Base-by-base conservation (phyloP, 164 flowering plant species). In the Stephania japonica region DNA sequence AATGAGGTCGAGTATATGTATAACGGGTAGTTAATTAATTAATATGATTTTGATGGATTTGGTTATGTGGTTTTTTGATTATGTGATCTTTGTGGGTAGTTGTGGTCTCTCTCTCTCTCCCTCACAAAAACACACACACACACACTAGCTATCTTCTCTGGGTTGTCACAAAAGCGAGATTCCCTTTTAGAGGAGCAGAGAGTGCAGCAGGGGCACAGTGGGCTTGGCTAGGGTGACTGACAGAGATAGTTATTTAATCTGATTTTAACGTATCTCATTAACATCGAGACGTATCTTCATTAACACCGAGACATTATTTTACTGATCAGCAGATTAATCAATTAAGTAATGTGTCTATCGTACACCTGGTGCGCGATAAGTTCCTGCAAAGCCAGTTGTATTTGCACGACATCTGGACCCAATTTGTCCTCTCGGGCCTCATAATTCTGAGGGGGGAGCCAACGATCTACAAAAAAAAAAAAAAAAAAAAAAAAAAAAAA, bases 351-450 rank as follows among this genome's bases (percentile, higher is more conserved):
- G 3, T 32, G 38, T 32, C 38, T 32, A 47, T 2, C 9, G 53
- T 56, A 56, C 63, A 23, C 63, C 63, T 18, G 63, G 63, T 56
- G 63, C 63, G 63, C n/a, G 63, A 56, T 56, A 47, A 47, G 53
- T 47, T 47, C 12, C 53, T 47, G 53, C 53, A 47, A 32, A 4
- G 53, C 53, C 50, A 44, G 50, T 44, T 44, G 50, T 44, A 8
- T 44, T 44, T 44, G 50, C 62, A 56, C 62, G 62, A 56, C 62
- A 56, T 56, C 62, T 6, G 62, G 62, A 56, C 8, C 21, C 63
- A 18, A 56, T 10, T 56, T 56, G 53, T 47, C 53, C 53, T 47
- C 53, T 47, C 14, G 16, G 16, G 3, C 53, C 53, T 47, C 53
- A 47, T 47, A 47, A 47, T 47, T 11, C 53, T 47, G 13, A 47